These are phyloP conservation scores for Arthrobotrys entomopaga DNA, from an alignment of 2,329 filamentous ascomycete species.

Conservation along the genomic window DNA sequence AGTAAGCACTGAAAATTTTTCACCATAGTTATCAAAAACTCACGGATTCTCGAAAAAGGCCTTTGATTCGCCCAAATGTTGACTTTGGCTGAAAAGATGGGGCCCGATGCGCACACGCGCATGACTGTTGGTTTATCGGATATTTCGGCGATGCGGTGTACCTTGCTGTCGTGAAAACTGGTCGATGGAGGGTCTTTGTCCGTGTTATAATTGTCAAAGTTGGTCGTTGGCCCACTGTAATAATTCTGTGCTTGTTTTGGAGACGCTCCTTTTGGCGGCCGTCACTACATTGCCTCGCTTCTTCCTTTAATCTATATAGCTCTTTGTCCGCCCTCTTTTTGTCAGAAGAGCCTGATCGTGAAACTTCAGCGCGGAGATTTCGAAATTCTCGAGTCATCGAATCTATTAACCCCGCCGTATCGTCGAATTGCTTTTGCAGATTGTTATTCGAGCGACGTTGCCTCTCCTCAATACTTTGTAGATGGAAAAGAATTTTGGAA, in stretches of 20 bases:
- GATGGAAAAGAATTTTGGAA: conserved; percentile 42
- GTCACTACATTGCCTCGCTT: conserved; percentile 28
- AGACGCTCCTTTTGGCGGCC: background rate
- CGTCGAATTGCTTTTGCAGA: conserved; percentile 45
- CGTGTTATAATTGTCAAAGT: conserved; percentile 36
- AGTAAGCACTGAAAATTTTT: too few relatives aligned
- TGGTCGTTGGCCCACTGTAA: conserved; percentile 23
- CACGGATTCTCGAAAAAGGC: too few relatives aligned
- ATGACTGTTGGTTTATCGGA: background rate
- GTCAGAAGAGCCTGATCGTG: conserved; percentile 11
- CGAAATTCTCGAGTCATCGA: conserved; percentile 29
- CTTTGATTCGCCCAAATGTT: too few relatives aligned
- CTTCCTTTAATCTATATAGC: conserved; percentile 20
- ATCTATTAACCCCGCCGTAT: conserved; percentile 26
- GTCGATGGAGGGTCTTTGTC: conserved; percentile 26
- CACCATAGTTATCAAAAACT: too few relatives aligned
- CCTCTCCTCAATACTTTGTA: conserved; percentile 37
- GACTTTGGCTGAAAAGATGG: too few relatives aligned
- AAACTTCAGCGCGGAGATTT: conserved; percentile 19
- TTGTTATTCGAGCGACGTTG: conserved; percentile 22
- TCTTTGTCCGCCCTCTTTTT: conserved; percentile 28
- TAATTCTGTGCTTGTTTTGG: conserved; percentile 10
- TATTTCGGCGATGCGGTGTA: conserved; percentile 16
- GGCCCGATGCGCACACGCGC: too few relatives aligned
- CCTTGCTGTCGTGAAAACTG: conserved; percentile 10